Evolutionary conservation across 352 stramenopile genomes (phyloP), one percentile per base, ranked within the genome.

Genomic region (Phytophthora quininea): DNA sequence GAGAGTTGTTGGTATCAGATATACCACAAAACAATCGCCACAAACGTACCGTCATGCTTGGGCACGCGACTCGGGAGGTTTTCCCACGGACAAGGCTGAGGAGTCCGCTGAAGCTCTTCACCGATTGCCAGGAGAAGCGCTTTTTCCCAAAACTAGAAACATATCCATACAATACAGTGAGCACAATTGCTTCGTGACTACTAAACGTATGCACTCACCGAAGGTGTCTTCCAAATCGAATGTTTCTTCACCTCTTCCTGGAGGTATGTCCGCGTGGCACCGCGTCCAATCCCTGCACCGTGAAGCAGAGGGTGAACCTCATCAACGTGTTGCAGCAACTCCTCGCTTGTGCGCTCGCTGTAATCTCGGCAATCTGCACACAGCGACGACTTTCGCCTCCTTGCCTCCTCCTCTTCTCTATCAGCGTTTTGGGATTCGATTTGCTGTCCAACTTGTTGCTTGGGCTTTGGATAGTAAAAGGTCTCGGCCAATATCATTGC

Each of bases 401-500:
- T 61, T 14, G 61, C 52, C 3, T 69, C 52, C 0, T 71, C 57
- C 1, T n/a, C 50, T 4, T 61, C 52, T 7, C 60, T 37, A 9
- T 69, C 51, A 24, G 50, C 54, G 38, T 15, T 56, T 10, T 1
- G 10, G 4, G 32, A 2, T 32, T 67, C 46, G 45, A 47, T 49
- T 19, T 50, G n/a, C 29, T 40, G 37, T 24, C 38, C 37, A 53
- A 14, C n/a, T 11, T 54, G 33, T 51, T 71, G 14, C 30, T 52
- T 40, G 15, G 37, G 30, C 51, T 75, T 79, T 3, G 71, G 71
- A 10, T 67, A 59, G 46, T 94, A 96, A 48, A 96, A 96, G 2
- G 88, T 96, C 50, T 93, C 88, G 1, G 88, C 84, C 29, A 96
- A 74, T 40, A 96, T 96, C 84, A 96, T 96, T 32, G 88, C 88